phyloP scores from a whole-genome alignment of 2,329 filamentous ascomycete genomes.

The Penicillium sp. region DNA sequence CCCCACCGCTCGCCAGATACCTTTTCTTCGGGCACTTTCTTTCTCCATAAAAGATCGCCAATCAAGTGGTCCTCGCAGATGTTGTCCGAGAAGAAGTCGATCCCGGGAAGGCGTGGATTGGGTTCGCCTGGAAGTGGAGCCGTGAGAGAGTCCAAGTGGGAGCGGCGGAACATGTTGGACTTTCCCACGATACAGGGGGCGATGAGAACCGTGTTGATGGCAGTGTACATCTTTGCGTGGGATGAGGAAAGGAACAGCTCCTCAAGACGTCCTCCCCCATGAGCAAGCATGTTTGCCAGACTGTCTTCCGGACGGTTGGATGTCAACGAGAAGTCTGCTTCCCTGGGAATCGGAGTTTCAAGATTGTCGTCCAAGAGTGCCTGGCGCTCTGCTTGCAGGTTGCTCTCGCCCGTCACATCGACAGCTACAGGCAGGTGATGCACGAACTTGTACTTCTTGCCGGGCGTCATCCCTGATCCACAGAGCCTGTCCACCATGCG shows the following conservation, averaged over 20 bases:
- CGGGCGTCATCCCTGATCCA: constrained; percentile 57
- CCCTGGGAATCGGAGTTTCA: constrained; percentile 8
- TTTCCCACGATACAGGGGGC: constrained; percentile 95
- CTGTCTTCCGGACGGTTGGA: constrained; percentile 21
- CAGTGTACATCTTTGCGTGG: constrained; percentile 96
- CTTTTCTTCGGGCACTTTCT: constrained; percentile 36
- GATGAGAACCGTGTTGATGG: constrained; percentile 88
- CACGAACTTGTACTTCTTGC: constrained; percentile 75
- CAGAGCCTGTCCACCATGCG: constrained; percentile 86
- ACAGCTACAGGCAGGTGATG: constrained; percentile 89
- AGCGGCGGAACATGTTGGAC: constrained; percentile 96
- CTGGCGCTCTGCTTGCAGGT: constrained; percentile 26
- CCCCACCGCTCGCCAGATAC: constrained; percentile 50
- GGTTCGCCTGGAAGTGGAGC: constrained; percentile 49
- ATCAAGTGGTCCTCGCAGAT: constrained; percentile 98
- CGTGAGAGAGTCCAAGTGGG: constrained; percentile 77
- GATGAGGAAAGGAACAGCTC: constrained; percentile 92
- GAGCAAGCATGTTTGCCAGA: constrained; percentile 26
- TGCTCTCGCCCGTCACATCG: constrained; percentile 55
- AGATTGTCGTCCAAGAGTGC: constrained; percentile 24
- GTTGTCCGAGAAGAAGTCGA: constrained; percentile 91
- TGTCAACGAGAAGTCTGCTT: constrained; percentile 4
- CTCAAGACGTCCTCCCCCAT: constrained; percentile 78
- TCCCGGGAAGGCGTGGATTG: constrained; percentile 58
- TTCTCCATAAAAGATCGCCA: constrained; percentile 82